Conservation (phyloP, 495 filamentous ascomycete species). For the Tuber melanosporum region DNA sequence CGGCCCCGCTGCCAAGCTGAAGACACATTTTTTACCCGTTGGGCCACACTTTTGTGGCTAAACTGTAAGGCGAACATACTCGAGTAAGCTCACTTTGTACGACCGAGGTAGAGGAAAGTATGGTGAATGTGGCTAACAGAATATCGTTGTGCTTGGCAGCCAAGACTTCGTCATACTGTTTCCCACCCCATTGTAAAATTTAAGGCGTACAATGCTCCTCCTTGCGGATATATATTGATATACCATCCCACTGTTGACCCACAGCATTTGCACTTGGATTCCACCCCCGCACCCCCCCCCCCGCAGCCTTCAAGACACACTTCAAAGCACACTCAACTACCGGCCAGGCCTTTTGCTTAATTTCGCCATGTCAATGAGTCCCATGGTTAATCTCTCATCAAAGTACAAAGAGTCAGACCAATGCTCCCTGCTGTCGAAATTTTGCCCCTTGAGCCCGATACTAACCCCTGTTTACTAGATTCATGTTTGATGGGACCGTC, state of each 20-base stretch:
- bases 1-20: too few species aligned
- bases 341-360: neutral
- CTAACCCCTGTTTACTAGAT: neutral
- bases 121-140: too few species aligned
- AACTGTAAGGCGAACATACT: too few species aligned
- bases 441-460: neutral
- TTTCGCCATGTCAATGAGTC: neutral
- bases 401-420: neutral
- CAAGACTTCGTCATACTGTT: too few species aligned
- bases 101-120: too few species aligned
- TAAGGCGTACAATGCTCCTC: neutral
- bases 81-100: neutral
- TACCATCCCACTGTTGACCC: neutral
- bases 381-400: neutral
- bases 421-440: neutral
- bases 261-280: neutral
- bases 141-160: too few species aligned
- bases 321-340: neutral
- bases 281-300: neutral
- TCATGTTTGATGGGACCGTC: neutral
- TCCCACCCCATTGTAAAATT: neutral
- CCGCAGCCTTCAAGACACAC: neutral
- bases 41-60: too few species aligned
- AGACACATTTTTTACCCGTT: too few species aligned
- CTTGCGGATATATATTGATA: neutral